Base-by-base conservation (phyloP, 2,329 filamentous ascomycete species). In the Achaetomium macrosporum region DNA sequence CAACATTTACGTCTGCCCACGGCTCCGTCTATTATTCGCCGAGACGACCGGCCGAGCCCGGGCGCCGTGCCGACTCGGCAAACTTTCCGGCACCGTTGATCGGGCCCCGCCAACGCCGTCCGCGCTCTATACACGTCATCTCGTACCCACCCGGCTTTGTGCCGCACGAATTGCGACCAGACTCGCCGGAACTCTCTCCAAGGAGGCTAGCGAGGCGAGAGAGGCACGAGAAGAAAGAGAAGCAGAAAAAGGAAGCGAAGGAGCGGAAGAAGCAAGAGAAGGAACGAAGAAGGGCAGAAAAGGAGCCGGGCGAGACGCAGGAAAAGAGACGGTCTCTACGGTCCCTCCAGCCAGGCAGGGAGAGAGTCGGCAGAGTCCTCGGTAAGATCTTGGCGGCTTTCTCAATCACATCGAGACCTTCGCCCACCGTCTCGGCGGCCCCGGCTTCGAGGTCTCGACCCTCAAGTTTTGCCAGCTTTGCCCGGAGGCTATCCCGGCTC, bases 51-150 rank as follows among this genome's bases (percentile, higher is more conserved):
- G 42, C 47, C 43, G 63, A 64, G 29, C 58, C 57, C 47, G 57
- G 59, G 40, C 55, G 57, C 48, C 62, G 60, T 42, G 30, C 58
- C 31, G 51, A 58, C 19, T 49, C 55, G n/a, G 63, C 63, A 35
- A 54, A 53, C 30, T 66, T 69, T 58, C 72, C 65, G 54, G 66
- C 59, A 44, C 71, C 67, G 51, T 69, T 73, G 59, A 80, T 77
- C 63, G 73, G 74, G 61, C 72, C 71, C 52, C 74, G 77, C 59
- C 73, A 67, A 54, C 73, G 76, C 58, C 71, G 77, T 62, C 77
- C 76, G 41, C 77, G 80, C 60, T 78, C 76, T 40, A 81, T 82
- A 55, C 76, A 78, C 64, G 79, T 81, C 54, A 71, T 71, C 54
- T 74, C 72, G 52, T 78, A 74, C 57, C 73, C 66, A 41, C 52